Evolutionary conservation across 768 basidiomycete species (phyloP).

Genomic region (Leccinum fibrillosum): DNA sequence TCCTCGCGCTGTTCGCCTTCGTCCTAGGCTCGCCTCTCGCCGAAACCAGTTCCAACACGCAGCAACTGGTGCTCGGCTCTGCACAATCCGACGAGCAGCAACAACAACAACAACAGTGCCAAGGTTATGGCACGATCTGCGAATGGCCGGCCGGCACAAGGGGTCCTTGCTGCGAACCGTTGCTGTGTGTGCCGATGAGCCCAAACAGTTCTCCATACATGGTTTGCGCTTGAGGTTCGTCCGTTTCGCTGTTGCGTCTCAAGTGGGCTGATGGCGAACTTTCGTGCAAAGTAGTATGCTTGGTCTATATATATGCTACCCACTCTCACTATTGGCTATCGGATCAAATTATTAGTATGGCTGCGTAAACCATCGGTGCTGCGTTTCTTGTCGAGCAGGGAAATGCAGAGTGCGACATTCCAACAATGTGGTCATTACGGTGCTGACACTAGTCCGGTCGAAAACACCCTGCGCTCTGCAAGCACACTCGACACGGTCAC

Average conservation of each 20-base stretch:
- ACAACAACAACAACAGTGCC: not conserved
- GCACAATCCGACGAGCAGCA: not conserved
- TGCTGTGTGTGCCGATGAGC: constrained; percentile 9
- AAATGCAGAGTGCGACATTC: not conserved
- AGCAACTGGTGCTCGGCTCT: constrained; percentile 3
- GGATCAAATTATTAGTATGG: not conserved
- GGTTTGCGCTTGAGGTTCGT: constrained; percentile 12
- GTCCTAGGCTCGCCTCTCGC: constrained; percentile 3
- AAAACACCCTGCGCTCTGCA: not conserved
- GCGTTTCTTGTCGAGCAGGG: not conserved
- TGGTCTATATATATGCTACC: not conserved
- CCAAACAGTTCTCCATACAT: constrained; percentile 3
- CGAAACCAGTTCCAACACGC: not conserved
- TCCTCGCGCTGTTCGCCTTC: not conserved
- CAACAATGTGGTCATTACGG: not conserved
- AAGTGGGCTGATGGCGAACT: not conserved
- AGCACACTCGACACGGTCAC: not conserved
- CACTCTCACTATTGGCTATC: not conserved
- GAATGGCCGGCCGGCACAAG: constrained; percentile 5
- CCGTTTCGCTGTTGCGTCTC: not conserved
- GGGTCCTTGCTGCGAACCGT: constrained; percentile 10
- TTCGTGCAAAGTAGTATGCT: not conserved
- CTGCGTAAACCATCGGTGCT: not conserved
- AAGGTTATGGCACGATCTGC: not conserved
- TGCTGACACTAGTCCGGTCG: not conserved